Percentiles rank a stretch among this genome's conserved stretches.
phyloP scores from a whole-genome alignment of 2,329 filamentous ascomycete species.

The Neofusicoccum sp. region DNA sequence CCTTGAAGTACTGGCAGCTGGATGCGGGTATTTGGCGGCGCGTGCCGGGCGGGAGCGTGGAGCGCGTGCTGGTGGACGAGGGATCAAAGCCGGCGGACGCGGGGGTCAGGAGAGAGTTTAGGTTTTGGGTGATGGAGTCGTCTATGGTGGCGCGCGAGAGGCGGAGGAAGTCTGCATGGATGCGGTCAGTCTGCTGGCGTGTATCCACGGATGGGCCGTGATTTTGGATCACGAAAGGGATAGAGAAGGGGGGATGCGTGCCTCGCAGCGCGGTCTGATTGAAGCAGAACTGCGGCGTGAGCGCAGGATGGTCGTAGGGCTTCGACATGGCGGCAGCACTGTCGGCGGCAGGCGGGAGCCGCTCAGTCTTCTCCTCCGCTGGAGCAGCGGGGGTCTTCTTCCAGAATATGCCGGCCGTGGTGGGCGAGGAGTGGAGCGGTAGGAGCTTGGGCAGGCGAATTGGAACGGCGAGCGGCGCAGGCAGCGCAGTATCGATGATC shows the following conservation, averaged over 20 bases:
- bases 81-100: conserved; percentile 73
- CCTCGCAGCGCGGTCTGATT: conserved; percentile 51
- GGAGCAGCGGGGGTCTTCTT: conserved; percentile 13
- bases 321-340: conserved; percentile 37
- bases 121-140: conserved; percentile 88
- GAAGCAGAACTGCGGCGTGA: conserved; percentile 53
- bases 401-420: conserved; percentile 20
- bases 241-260: conserved; percentile 24
- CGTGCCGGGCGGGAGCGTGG: conserved; percentile 47
- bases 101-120: conserved; percentile 84
- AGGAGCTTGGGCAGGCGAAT: neutral
- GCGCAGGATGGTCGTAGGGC: conserved; percentile 37
- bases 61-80: conserved; percentile 66
- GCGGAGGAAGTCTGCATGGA: conserved; percentile 77
- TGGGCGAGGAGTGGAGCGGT: neutral
- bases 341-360: neutral
- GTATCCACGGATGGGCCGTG: neutral
- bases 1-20: conserved; percentile 71
- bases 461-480: neutral
- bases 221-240: neutral
- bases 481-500: neutral
- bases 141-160: conserved; percentile 82
- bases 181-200: neutral
- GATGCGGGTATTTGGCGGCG: conserved; percentile 56
- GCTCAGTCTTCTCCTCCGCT: conserved; percentile 6